A percentile compares a stretch with the other conserved stretches of the same genome.
phyloP scores from a whole-genome alignment of 352 stramenopile genomes.

The Achlya hypogyna region DNA sequence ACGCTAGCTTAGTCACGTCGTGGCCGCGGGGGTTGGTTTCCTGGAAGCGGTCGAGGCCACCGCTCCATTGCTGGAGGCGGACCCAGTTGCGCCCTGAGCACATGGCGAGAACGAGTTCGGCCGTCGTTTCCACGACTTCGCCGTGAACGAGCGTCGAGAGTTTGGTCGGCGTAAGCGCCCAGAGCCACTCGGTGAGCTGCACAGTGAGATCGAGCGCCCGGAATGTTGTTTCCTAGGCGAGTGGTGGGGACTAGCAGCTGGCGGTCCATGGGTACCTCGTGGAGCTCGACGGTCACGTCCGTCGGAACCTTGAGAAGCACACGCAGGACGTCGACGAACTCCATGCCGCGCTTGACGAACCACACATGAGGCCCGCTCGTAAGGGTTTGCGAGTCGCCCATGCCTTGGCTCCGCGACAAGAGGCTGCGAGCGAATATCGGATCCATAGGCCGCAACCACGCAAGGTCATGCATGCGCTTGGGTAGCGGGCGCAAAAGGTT shows the following conservation, averaged over 20 bases:
- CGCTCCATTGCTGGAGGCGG: not conserved
- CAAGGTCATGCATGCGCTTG: not conserved
- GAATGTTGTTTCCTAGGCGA: not conserved
- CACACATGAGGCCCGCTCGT: not conserved
- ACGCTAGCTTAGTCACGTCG: not conserved
- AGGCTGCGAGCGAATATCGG: not conserved
- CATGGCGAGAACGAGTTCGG: not conserved
- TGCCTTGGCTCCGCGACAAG: not conserved
- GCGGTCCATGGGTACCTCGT: not conserved
- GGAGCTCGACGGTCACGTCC: not conserved
- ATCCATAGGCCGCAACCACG: not conserved
- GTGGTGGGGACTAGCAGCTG: not conserved
- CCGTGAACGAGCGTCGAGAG: not conserved
- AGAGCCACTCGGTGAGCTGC: not conserved
- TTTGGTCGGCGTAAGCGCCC: not conserved
- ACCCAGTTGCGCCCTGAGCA: not conserved
- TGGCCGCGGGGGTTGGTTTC: not conserved
- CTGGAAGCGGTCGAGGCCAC: not conserved
- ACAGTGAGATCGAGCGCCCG: not conserved
- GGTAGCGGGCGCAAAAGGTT: not conserved
- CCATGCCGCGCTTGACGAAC: not conserved
- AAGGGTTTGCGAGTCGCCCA: not conserved
- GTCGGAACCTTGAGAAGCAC: not conserved
- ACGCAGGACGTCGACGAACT: not conserved
- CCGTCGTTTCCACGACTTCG: not conserved